Base-by-base conservation (phyloP, 768 basidiomycete genomes). In the Inosperma sp. region DNA sequence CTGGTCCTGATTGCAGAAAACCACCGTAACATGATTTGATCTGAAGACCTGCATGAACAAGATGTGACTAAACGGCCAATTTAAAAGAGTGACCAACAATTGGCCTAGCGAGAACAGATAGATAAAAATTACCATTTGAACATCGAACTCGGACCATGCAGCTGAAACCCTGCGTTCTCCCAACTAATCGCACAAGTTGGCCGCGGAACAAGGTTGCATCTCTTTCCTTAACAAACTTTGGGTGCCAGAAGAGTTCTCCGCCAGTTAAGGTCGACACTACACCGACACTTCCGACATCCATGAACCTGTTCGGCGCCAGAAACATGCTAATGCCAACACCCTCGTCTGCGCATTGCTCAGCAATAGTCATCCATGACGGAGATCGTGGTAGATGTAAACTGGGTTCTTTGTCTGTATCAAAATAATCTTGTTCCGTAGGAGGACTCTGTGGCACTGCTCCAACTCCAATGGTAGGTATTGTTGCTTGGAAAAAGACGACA, bases 281-380 rank as follows among this genome's bases (percentile, higher is more conserved):
- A 81, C 90, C 88, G 47, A 99, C 82, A 5, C 88, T 90, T 4
- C 84, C 95, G 3, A 97, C 71, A 67, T 98, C 96, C 59, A 91
- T 83, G 55, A 81, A 84, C 63, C 81, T 81, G 55, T 69, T 78
- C 52, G 88, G 89, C 22, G 88, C 88, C 17, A 97, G 71, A 69
- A 96, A 94, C 69, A 93, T 75, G 63, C 83, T 93, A 51, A 96
- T 84, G 2, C 92, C 94, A 22, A 98, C 80, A 17, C 96, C 96
- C 49, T 86, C 82, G 52, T 91, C 86, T 1, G 87, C 89, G 59
- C 88, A 88, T 63, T 93, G 89, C 59, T 94, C 90, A 7, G 83
- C 94, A 6, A 93, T 78, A 5, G 85, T 80, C 31, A 78, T 76
- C 92, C 95, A 99, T 23, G 78, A 73, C 5, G 80, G 72, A 53